Evolutionary conservation across 352 stramenopile genomes (phyloP), one percentile per base, ranked within the genome.

Genomic region (Thalassiosira livingstoniorum): DNA sequence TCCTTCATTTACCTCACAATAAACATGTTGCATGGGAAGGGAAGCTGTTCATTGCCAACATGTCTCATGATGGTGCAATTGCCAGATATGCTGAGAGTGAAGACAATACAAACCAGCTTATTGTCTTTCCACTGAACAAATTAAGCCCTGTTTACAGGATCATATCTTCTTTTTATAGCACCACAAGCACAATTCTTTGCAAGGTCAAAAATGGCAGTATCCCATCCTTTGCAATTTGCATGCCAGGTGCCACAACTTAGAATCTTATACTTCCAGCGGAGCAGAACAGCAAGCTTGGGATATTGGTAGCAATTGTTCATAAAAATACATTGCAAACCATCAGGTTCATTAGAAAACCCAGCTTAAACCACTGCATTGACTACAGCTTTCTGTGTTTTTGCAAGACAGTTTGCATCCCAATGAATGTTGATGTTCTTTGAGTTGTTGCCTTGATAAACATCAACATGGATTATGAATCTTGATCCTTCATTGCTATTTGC

Each of bases 381-480:
- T 11, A 58, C 47, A 25, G 47, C 5, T 23, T 58, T 58, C 21
- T 58, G 47, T 4, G 21, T 58, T 58, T 11, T 58, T 25, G 47
- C 11, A 29, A 58, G 47, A 7, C 7, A 5, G 4, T 27, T 11
- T 7, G 27, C 27, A 23, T 4, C 11, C 7, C 27, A 7, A 29
- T 11, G 47, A 60, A 78, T 70, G 31, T 27, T 11, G 13, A 66
- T 42, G 4, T 78, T 58, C 4, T 27, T 43, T 4, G 13, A 2
- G 27, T 78, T 70, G 2, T 29, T 55, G n/a, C 69, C 69, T 58
- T 78, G 55, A 45, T 78, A 78, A 25, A 78, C 27, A 37, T 78
- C 55, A 57, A 78, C 7, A 35, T 78, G 55, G 3, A 47, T 21
- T 7, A 78, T 70, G 54, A 51, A 58, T 47, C 70, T 60, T 43